Evolutionary conservation across 768 basidiomycete genomes (phyloP).

Genomic region (Gelatoporia subvermispora): DNA sequence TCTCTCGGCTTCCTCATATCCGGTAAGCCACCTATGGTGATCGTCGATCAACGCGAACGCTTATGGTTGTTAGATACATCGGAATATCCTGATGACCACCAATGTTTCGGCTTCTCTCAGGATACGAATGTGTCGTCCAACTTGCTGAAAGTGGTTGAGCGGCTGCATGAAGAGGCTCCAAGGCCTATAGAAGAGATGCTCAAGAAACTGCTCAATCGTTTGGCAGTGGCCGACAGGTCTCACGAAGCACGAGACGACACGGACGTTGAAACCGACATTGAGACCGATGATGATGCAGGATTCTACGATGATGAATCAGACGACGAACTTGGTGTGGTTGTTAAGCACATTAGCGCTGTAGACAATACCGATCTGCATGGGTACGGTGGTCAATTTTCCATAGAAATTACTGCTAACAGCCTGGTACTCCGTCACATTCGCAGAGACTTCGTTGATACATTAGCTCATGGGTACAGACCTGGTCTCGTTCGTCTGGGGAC

Average conservation of each 20-base stretch:
- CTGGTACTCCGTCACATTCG: not conserved
- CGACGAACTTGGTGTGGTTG: conserved; percentile 15
- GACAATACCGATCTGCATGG: conserved; percentile 14
- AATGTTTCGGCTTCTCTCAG: conserved; percentile 50
- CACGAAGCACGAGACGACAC: conserved; percentile 29
- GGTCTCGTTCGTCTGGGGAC: conserved; percentile 49
- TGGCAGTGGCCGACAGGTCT: conserved; percentile 15
- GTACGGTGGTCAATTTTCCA: conserved; percentile 9
- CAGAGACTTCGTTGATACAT: conserved; percentile 59
- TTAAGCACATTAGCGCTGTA: conserved; percentile 3
- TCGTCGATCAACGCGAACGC: too few species aligned
- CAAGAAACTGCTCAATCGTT: conserved; percentile 35
- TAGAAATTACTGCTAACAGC: too few species aligned
- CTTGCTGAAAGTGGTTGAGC: conserved; percentile 39
- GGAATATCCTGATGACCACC: conserved; percentile 59
- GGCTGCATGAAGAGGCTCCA: conserved; percentile 37
- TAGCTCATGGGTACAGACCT: conserved; percentile 53
- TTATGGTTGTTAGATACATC: conserved; percentile 52
- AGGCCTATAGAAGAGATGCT: conserved; percentile 42
- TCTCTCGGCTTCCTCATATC: conserved; percentile 44
- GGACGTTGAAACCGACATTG: conserved; percentile 32
- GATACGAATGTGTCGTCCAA: conserved; percentile 37
- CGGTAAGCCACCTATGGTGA: conserved; percentile 28
- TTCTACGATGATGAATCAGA: conserved; percentile 25
- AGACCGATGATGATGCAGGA: conserved; percentile 21